A percentile compares a stretch with the other conserved stretches of the same genome.
Evolutionary conservation across 345 rosid species (phyloP).

Genomic region (Adansonia digitata): DNA sequence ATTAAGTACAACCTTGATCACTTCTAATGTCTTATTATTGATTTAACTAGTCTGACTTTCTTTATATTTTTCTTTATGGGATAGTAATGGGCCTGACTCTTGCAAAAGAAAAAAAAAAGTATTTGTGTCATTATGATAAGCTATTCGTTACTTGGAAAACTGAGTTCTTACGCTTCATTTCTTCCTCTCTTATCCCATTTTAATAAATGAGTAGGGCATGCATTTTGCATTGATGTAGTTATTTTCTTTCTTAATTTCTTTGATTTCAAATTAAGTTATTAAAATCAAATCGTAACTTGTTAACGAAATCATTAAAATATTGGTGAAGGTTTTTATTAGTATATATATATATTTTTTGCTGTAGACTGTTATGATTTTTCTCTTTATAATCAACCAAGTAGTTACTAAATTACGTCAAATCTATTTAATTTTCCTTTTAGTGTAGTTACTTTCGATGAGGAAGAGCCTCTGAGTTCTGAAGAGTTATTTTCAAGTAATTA

Average conservation of each 20-base stretch:
- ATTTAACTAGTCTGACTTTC: not conserved
- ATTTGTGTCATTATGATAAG: not conserved
- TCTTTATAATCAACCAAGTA: too few relatives aligned
- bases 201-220: conserved; percentile 15
- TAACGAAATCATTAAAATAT: not conserved
- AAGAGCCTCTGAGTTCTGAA: too few relatives aligned
- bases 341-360: too few relatives aligned
- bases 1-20: too few relatives aligned
- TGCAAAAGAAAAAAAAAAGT: not conserved
- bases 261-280: not conserved
- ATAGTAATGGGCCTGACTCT: not conserved
- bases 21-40: not conserved
- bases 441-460: not conserved
- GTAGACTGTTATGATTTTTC: too few relatives aligned
- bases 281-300: not conserved
- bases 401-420: too few relatives aligned
- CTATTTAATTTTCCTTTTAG: too few relatives aligned
- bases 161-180: not conserved
- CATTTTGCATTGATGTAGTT: not conserved
- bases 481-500: not conserved
- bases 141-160: conserved; percentile 8
- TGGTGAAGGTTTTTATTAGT: not conserved
- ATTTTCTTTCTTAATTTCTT: not conserved
- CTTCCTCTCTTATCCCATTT: not conserved
- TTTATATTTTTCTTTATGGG: not conserved